phyloP scores from a whole-genome alignment of 1,139 yeast genomes.

The Geotrichum reessii region DNA sequence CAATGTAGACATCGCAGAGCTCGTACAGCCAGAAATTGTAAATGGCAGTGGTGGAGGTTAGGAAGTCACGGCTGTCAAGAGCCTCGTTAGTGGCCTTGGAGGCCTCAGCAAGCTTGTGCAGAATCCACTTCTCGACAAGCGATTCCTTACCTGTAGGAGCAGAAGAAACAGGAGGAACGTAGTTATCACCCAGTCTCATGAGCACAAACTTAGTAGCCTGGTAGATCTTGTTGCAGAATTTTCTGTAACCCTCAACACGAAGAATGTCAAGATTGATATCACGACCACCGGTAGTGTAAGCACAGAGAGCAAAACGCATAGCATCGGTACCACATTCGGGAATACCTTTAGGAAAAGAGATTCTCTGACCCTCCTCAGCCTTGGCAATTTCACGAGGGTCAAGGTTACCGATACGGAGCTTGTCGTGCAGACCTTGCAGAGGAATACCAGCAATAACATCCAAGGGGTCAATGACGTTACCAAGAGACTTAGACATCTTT shows the following conservation, averaged over 20 bases:
- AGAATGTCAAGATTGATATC: conserved; percentile 93
- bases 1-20: conserved; percentile 95
- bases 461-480: conserved; percentile 92
- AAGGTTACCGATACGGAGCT: conserved; percentile 73
- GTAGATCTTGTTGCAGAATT: conserved; percentile 98
- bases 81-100: conserved; percentile 59
- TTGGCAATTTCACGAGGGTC: conserved; percentile 83
- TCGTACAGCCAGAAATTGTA: conserved; percentile 93
- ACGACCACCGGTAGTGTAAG: conserved; percentile 97
- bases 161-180: conserved; percentile 63
- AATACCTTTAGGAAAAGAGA: conserved; percentile 92
- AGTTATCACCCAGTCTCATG: conserved; percentile 86
- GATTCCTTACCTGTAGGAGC: conserved; percentile 72
- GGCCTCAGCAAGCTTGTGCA: conserved; percentile 74
- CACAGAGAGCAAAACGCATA: conserved; percentile 94
- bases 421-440: conserved; percentile 71
- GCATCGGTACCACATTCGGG: conserved; percentile 99
- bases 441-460: conserved; percentile 90
- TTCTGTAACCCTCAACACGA: conserved; percentile 98
- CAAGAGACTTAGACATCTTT: conserved; percentile 96
- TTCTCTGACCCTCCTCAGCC: conserved; percentile 83
- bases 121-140: conserved; percentile 93
- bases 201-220: conserved; percentile 97
- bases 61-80: conserved; percentile 80
- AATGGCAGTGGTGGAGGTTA: conserved; percentile 77